Percentiles rank a stretch among this genome's conserved stretches.
Conservation (phyloP, 176 grass and related monocot species). For the Sorghum bicolor region DNA sequence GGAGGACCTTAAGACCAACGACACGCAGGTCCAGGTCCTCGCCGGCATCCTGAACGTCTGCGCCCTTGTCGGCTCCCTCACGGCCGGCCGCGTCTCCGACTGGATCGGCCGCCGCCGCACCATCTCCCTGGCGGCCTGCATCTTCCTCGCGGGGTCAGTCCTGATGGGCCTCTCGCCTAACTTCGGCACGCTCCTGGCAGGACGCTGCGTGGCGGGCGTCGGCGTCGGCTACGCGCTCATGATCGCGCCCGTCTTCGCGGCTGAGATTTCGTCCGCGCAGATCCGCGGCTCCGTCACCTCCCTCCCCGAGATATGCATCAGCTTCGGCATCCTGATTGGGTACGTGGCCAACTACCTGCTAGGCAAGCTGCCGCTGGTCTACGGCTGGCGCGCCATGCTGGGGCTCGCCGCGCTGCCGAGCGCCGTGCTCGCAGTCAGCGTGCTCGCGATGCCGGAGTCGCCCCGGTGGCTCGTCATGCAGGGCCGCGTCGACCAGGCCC, state of each 20-base stretch:
- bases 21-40: slow-evolving; percentile 47
- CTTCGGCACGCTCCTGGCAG: slow-evolving; percentile 33
- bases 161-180: slow-evolving; percentile 43
- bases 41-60: slow-evolving; percentile 51
- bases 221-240: slow-evolving; percentile 56
- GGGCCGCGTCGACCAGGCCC: slow-evolving; percentile 11
- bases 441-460: slow-evolving; percentile 47
- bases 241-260: slow-evolving; percentile 50
- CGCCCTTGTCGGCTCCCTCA: slow-evolving; percentile 47
- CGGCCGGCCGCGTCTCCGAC: slow-evolving; percentile 53
- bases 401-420: slow-evolving; percentile 36
- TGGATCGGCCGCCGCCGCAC: slow-evolving; percentile 39
- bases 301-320: slow-evolving; percentile 58
- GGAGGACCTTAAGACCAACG: slow-evolving; percentile 49
- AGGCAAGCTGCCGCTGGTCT: slow-evolving; percentile 33
- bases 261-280: slow-evolving; percentile 37
- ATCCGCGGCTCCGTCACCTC: slow-evolving; percentile 40
- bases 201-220: slow-evolving; percentile 44
- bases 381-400: slow-evolving; percentile 50
- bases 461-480: slow-evolving; percentile 51
- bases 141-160: slow-evolving; percentile 37
- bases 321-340: slow-evolving; percentile 46
- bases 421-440: slow-evolving; percentile 7
- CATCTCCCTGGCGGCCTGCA: slow-evolving; percentile 36
- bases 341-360: slow-evolving; percentile 51